phyloP scores from a whole-genome alignment of 1,284 basidiomycete genomes.

The Rhodotorula sp. region DNA sequence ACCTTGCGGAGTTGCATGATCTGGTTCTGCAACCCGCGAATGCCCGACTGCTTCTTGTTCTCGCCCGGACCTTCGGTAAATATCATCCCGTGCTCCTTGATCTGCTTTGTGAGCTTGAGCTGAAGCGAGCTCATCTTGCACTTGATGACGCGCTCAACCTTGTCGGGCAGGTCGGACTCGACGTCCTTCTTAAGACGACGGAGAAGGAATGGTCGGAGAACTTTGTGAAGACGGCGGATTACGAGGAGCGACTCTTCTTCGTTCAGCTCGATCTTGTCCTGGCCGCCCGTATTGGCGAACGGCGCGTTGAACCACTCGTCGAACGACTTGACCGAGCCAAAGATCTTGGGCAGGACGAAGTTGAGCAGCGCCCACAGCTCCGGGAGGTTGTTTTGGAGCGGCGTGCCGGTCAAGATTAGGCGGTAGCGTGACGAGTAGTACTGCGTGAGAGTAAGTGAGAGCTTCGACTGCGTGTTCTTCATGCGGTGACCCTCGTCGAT shows the following conservation, averaged over 20 bases:
- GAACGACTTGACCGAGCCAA: slow-evolving; percentile 99
- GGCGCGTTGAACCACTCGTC: slow-evolving; percentile 99
- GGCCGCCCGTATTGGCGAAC: slow-evolving; percentile 93
- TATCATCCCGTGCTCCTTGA: slow-evolving; percentile 92
- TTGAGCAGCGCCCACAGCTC: slow-evolving; percentile 98
- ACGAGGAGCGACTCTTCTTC: slow-evolving; percentile 99
- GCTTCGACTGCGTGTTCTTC: slow-evolving; percentile 98
- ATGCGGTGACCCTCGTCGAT: slow-evolving; percentile 99
- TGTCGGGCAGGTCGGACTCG: slow-evolving; percentile 94
- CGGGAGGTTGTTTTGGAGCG: slow-evolving; percentile 94
- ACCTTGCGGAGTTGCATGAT: slow-evolving; percentile 95
- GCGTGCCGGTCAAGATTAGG: slow-evolving; percentile 95
- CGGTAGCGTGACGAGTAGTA: slow-evolving; percentile 92
- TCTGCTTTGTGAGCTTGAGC: slow-evolving; percentile 92
- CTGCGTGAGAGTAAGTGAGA: slow-evolving; percentile 86
- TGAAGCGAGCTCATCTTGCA: slow-evolving; percentile 95
- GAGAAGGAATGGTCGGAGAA: slow-evolving; percentile 93
- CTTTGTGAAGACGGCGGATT: slow-evolving; percentile 97
- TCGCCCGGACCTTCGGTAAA: slow-evolving; percentile 49
- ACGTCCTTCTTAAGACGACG: slow-evolving; percentile 98
- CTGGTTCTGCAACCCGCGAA: slow-evolving; percentile 77
- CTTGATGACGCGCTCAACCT: slow-evolving; percentile 99
- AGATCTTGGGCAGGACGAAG: slow-evolving; percentile 96
- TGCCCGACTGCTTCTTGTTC: slow-evolving; percentile 44
- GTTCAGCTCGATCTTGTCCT: slow-evolving; percentile 97